Conservation (phyloP, 805 yeast genomes). For the Phaffomyces thermotolerans region DNA sequence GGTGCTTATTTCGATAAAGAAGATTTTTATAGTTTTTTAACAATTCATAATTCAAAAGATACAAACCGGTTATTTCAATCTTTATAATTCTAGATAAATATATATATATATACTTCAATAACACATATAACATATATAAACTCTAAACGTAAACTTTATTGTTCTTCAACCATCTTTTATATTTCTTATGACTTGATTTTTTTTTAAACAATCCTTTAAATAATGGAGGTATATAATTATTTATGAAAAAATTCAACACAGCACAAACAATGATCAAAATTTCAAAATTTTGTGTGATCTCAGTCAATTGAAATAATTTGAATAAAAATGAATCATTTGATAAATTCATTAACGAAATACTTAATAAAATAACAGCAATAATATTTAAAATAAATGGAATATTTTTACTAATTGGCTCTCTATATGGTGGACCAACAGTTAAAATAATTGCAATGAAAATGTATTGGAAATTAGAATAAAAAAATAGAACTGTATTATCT, state of each 20-base stretch:
- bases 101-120: too few relatives aligned
- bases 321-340: conserved; percentile 51
- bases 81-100: conserved; percentile 2
- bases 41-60: conserved; percentile 42
- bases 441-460: conserved; percentile 76
- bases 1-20: conserved; percentile 67
- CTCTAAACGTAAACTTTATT: conserved; percentile 10
- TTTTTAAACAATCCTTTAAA: conserved; percentile 29
- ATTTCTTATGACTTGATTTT: conserved; percentile 30
- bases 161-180: conserved; percentile 26
- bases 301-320: conserved; percentile 67
- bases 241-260: conserved; percentile 38
- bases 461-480: conserved; percentile 81
- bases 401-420: conserved; percentile 66
- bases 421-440: conserved; percentile 89
- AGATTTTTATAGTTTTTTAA: conserved; percentile 46
- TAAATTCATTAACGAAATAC: conserved; percentile 48
- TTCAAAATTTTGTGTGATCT: conserved; percentile 45
- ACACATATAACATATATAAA: too few relatives aligned
- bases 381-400: conserved; percentile 65
- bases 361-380: conserved; percentile 38
- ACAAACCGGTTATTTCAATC: conserved; percentile 31
- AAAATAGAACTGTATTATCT: conserved; percentile 83
- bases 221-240: conserved; percentile 27
- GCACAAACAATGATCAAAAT: conserved; percentile 41